Conservation (phyloP, 2,329 filamentous ascomycete genomes). For the Cladosporium sp. region DNA sequence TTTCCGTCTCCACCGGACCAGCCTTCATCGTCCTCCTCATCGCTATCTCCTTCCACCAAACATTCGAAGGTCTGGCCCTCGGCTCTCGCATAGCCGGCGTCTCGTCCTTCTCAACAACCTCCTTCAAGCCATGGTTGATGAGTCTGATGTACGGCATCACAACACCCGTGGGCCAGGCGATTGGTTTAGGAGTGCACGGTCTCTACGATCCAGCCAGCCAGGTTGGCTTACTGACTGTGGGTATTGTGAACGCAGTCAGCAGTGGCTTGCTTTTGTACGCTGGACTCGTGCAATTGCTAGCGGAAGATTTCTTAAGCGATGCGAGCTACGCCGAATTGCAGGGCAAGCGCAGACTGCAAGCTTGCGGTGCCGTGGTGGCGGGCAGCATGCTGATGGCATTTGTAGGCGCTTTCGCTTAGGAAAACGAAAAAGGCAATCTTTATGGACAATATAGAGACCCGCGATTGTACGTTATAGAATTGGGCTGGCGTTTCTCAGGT, state of each 20-base stretch:
- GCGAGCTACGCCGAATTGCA: slow-evolving; percentile 57
- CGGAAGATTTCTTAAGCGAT: slow-evolving; percentile 56
- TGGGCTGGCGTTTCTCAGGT: not conserved
- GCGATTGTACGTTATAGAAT: not conserved
- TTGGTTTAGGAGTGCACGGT: slow-evolving; percentile 47
- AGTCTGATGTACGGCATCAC: slow-evolving; percentile 59
- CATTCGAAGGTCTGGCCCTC: slow-evolving; percentile 65
- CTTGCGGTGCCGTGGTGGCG: slow-evolving; percentile 57
- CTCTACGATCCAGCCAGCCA: slow-evolving; percentile 48
- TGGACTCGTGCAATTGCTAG: slow-evolving; percentile 47
- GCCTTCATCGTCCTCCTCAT: slow-evolving; percentile 64
- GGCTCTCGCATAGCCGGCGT: slow-evolving; percentile 68
- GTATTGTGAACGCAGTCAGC: slow-evolving; percentile 48
- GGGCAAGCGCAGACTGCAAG: slow-evolving; percentile 57
- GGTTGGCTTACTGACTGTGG: slow-evolving; percentile 47
- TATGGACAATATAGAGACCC: not conserved
- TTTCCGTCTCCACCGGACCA: slow-evolving; percentile 62
- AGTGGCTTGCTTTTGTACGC: slow-evolving; percentile 47
- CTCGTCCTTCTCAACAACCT: slow-evolving; percentile 66
- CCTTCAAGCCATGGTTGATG: slow-evolving; percentile 71
- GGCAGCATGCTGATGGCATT: slow-evolving; percentile 62
- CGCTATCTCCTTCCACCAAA: slow-evolving; percentile 69
- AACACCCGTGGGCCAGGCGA: slow-evolving; percentile 48
- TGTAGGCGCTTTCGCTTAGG: slow-evolving; percentile 61
- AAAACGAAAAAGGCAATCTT: too few species aligned